Percentiles rank a stretch among this genome's conserved stretches.
These are phyloP conservation scores for Typha latifolia DNA, from an alignment of 176 grass and related monocot species.

Conservation along the genomic window DNA sequence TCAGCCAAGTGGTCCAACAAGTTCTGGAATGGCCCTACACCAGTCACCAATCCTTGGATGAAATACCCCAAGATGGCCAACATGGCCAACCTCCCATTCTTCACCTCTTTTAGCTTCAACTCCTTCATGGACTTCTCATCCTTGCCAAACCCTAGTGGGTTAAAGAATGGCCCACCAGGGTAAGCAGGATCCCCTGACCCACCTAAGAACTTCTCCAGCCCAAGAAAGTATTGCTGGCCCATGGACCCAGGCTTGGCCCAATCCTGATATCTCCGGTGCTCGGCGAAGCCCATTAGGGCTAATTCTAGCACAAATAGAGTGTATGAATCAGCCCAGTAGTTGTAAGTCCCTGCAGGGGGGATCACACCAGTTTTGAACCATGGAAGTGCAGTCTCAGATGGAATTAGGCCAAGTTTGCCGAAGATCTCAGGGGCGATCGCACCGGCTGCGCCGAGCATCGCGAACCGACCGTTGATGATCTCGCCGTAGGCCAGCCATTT, in stretches of 20 bases:
- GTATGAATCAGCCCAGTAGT: constrained; percentile 90
- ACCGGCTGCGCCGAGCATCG: constrained; percentile 70
- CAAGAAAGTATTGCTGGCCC: constrained; percentile 88
- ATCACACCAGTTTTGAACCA: constrained; percentile 89
- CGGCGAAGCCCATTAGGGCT: constrained; percentile 90
- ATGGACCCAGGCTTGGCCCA: constrained; percentile 84
- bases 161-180: constrained; percentile 79
- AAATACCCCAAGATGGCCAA: constrained; percentile 68
- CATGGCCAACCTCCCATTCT: constrained; percentile 82
- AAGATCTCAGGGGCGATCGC: constrained; percentile 58
- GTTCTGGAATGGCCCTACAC: constrained; percentile 79
- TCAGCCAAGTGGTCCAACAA: constrained; percentile 81
- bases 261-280: constrained; percentile 96
- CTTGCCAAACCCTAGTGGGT: constrained; percentile 81
- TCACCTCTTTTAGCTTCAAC: constrained; percentile 80
- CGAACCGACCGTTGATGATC: constrained; percentile 76
- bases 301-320: constrained; percentile 88
- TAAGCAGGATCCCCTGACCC: constrained; percentile 67
- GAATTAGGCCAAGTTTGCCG: constrained; percentile 59
- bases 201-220: constrained; percentile 63
- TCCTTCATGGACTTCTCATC: constrained; percentile 69
- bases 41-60: constrained; percentile 56
- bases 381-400: constrained; percentile 67
- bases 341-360: constrained; percentile 72
- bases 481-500: constrained; percentile 89